phyloP scores from a whole-genome alignment of 164 flowering plant species.

The Chimonanthus salicifolius region DNA sequence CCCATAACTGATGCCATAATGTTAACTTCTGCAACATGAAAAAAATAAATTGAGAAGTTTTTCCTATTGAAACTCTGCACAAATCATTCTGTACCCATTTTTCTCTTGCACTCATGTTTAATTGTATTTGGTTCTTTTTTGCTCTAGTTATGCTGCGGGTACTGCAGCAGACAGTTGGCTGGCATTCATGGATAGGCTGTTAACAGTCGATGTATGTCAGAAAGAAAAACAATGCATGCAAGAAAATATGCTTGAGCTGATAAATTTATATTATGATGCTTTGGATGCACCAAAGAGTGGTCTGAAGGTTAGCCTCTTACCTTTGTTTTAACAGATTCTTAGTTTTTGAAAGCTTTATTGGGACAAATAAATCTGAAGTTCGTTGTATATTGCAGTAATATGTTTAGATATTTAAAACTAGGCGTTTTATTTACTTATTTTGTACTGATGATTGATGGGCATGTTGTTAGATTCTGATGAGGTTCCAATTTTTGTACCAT shows the following conservation, averaged over 20 bases:
- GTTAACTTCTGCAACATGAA: too few species aligned
- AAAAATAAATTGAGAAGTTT: too few species aligned
- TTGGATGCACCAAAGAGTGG: slow-evolving; percentile 83
- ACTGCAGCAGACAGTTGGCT: slow-evolving; percentile 75
- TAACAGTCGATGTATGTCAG: slow-evolving; percentile 38
- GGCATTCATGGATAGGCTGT: slow-evolving; percentile 64
- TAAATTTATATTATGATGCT: slow-evolving; percentile 76
- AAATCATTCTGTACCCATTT: too few species aligned
- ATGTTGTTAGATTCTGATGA: too few species aligned
- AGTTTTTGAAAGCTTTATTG: neutral
- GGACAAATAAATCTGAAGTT: neutral
- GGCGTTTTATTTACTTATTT: too few species aligned
- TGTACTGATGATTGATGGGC: too few species aligned
- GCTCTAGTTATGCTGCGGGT: slow-evolving; percentile 37
- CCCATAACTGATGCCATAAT: too few species aligned
- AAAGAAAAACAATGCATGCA: slow-evolving; percentile 33
- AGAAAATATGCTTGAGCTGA: slow-evolving; percentile 38
- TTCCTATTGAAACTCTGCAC: too few species aligned
- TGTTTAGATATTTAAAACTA: too few species aligned
- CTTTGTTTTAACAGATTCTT: neutral
- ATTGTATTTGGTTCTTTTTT: slow-evolving; percentile 10
- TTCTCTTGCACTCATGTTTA: too few species aligned
- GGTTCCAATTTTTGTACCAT: too few species aligned
- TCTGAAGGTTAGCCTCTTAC: slow-evolving; percentile 38
- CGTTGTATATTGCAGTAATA: too few species aligned